These are phyloP conservation scores for Diatrype stigma DNA, from an alignment of 2,329 filamentous ascomycete genomes.

Conservation along the genomic window DNA sequence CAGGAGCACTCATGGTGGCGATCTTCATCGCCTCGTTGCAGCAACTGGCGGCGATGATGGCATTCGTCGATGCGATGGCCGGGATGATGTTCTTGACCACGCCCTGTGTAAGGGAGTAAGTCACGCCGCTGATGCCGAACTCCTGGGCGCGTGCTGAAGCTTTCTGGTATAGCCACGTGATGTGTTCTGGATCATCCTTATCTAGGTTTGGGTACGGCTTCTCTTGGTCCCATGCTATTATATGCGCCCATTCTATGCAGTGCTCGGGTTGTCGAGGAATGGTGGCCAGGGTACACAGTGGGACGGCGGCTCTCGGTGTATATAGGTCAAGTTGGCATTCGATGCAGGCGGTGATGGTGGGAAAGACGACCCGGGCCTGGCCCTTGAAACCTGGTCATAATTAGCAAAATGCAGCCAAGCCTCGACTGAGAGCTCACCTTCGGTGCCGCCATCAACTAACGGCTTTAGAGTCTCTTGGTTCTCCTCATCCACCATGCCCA, in stretches of 20 bases:
- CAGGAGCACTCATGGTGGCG: conserved; percentile 75
- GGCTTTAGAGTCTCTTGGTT: conserved; percentile 86
- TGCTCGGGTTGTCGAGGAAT: conserved; percentile 97
- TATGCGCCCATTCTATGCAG: conserved; percentile 97
- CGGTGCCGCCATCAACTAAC: conserved; percentile 92
- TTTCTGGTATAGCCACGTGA: conserved; percentile 92
- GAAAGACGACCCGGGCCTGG: conserved; percentile 86
- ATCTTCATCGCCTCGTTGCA: conserved; percentile 98
- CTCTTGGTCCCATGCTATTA: conserved; percentile 92
- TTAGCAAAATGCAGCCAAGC: conserved; percentile 6
- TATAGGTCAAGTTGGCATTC: conserved; percentile 99
- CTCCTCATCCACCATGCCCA: conserved; percentile 82
- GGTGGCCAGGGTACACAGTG: conserved; percentile 91
- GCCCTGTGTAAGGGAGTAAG: conserved; percentile 92
- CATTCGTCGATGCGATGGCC: conserved; percentile 95
- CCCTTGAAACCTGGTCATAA: conserved; percentile 78
- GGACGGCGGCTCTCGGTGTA: conserved; percentile 92
- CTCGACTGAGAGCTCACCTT: conserved; percentile 49
- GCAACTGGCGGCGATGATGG: conserved; percentile 90
- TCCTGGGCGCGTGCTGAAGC: conserved; percentile 77
- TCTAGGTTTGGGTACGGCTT: conserved; percentile 82
- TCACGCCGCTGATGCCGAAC: conserved; percentile 88
- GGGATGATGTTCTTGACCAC: conserved; percentile 99
- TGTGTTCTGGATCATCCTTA: conserved; percentile 94
- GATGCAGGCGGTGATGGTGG: conserved; percentile 90